A percentile compares a stretch with the other conserved stretches of the same genome.
Conservation (phyloP, 1,284 basidiomycete genomes). For the Ceratobasidium papillatum region DNA sequence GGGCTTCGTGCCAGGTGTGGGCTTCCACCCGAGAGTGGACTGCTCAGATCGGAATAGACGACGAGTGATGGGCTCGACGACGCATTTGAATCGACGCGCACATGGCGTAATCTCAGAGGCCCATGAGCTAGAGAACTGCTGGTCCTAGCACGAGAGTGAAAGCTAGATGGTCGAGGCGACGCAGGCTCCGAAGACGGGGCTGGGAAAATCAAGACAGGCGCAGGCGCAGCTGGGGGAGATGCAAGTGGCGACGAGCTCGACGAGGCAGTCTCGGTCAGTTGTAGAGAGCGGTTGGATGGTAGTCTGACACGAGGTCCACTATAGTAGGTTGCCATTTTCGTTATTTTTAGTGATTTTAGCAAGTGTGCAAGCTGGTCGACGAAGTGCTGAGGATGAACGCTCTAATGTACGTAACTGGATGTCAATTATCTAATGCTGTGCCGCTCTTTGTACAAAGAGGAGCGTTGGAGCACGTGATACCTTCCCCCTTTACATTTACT, state of each 20-base stretch:
- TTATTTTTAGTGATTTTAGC: slow-evolving; percentile 4
- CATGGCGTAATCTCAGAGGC: slow-evolving; percentile 21
- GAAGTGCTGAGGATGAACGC: background rate
- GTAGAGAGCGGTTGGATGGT: slow-evolving; percentile 33
- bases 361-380: background rate
- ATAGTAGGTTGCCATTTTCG: slow-evolving; percentile 29
- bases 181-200: slow-evolving; percentile 36
- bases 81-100: slow-evolving; percentile 30
- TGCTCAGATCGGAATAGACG: slow-evolving; percentile 8
- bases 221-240: slow-evolving; percentile 1
- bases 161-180: slow-evolving; percentile 25
- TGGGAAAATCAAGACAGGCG: slow-evolving; percentile 40
- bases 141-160: background rate
- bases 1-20: slow-evolving; percentile 25
- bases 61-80: slow-evolving; percentile 1
- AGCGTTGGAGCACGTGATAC: no score
- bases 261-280: slow-evolving; percentile 16
- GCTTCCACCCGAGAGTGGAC: slow-evolving; percentile 8
- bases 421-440: no score
- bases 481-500: no score
- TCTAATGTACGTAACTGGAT: background rate
- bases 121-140: slow-evolving; percentile 17
- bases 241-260: slow-evolving; percentile 20
- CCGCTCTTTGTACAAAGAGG: no score
- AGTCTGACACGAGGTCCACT: slow-evolving; percentile 35